These are phyloP conservation scores for Suhomyces atakaporum DNA, from an alignment of 1,139 yeast species.

Conservation along the genomic window DNA sequence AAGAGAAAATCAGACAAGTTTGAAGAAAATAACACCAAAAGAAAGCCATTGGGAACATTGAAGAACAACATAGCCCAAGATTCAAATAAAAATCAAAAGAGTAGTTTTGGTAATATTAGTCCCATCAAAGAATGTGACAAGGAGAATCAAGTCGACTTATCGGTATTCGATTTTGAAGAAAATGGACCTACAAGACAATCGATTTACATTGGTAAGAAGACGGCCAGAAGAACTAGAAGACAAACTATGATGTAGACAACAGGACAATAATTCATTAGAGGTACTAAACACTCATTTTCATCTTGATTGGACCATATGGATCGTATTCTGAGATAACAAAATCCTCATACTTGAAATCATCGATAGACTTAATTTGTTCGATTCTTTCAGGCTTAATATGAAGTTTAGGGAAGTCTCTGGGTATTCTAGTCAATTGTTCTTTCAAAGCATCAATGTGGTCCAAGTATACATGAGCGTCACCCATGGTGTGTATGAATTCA, in stretches of 20 bases:
- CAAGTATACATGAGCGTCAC: constrained; percentile 92
- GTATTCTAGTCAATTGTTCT: constrained; percentile 73
- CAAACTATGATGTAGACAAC: constrained; percentile 14
- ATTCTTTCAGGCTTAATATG: constrained; percentile 58
- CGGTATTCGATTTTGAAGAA: constrained; percentile 35
- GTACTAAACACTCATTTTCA: constrained; percentile 69
- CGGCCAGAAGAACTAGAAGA: constrained; percentile 14
- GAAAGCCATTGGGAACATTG: constrained; percentile 7
- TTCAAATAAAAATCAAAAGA: not conserved
- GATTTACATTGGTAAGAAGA: constrained; percentile 13
- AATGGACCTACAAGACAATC: constrained; percentile 18
- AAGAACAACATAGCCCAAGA: not conserved
- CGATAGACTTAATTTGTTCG: constrained; percentile 60
- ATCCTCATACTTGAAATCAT: constrained; percentile 86
- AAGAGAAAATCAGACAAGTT: not conserved
- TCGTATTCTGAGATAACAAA: constrained; percentile 76
- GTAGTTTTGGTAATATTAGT: not conserved
- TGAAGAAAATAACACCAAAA: constrained; percentile 1
- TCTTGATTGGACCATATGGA: constrained; percentile 81
- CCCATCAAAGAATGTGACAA: constrained; percentile 1
- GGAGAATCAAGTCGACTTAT: constrained; percentile 16
- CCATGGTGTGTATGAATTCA: constrained; percentile 91
- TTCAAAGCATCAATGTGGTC: constrained; percentile 91
- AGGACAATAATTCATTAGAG: not conserved
- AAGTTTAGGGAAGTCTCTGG: constrained; percentile 79